phyloP scores from a whole-genome alignment of 305 asterid species.

The Fraxinus greggii region DNA sequence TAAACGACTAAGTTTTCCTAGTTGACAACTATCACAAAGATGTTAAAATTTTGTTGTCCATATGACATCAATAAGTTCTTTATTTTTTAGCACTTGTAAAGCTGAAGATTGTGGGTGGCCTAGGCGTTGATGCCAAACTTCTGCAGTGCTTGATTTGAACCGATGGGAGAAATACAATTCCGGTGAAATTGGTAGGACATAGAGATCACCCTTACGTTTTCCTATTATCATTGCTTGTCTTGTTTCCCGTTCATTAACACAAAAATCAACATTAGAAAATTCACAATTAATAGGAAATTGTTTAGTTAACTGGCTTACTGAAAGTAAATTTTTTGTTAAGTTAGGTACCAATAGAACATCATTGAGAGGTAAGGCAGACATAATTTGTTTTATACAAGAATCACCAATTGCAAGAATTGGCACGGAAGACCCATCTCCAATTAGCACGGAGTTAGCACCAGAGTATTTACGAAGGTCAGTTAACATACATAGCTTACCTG shows the following conservation, averaged over 20 bases:
- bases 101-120: background rate
- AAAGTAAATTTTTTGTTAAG: too few relatives aligned
- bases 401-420: background rate
- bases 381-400: background rate
- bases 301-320: too few relatives aligned
- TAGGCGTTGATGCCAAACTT: slow-evolving; percentile 12
- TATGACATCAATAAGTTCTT: background rate
- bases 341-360: background rate
- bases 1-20: background rate
- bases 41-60: background rate
- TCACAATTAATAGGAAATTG: too few relatives aligned
- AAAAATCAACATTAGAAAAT: too few relatives aligned
- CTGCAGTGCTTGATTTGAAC: background rate
- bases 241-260: too few relatives aligned
- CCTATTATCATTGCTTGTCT: too few relatives aligned
- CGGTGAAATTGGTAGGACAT: background rate
- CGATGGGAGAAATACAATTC: background rate
- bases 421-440: background rate
- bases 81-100: background rate
- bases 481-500: background rate
- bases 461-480: background rate
- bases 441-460: background rate
- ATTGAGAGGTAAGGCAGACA: background rate
- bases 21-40: background rate
- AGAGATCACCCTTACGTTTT: background rate